These are phyloP conservation scores for Ascoidea asiatica DNA, from an alignment of 805 yeast genomes.

Conservation along the genomic window DNA sequence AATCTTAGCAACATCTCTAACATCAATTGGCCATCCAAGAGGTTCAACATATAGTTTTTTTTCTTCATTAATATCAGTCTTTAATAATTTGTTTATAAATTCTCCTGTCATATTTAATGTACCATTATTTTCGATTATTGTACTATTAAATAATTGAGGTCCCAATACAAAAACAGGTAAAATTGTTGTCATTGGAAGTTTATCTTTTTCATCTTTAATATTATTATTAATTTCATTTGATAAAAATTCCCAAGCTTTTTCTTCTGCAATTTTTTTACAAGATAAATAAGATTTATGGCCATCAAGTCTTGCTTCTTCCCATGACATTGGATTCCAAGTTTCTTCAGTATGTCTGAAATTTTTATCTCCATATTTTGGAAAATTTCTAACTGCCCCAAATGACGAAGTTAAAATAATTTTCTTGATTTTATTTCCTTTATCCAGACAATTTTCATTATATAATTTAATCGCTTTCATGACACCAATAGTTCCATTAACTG, in stretches of 20 bases:
- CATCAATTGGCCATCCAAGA: conserved; percentile 42
- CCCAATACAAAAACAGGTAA: conserved; percentile 35
- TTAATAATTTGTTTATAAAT: conserved; percentile 17
- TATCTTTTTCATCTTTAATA: no score
- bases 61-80: conserved; percentile 14
- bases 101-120: conserved; percentile 23
- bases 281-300: conserved; percentile 23
- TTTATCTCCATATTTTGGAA: conserved; percentile 10
- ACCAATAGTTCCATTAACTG: conserved; percentile 39
- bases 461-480: conserved; percentile 31
- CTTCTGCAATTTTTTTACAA: conserved; percentile 43
- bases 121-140: conserved; percentile 18
- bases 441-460: no score
- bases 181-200: conserved; percentile 25
- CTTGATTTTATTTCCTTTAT: conserved; percentile 29
- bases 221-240: no score
- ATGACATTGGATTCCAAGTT: conserved; percentile 22
- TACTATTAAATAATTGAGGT: conserved; percentile 32
- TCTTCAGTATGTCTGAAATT: conserved; percentile 17
- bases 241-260: conserved; percentile 42
- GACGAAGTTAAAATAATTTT: conserved; percentile 45
- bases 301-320: conserved; percentile 15
- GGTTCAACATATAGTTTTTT: no score
- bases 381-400: conserved; percentile 30
- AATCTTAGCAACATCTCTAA: conserved; percentile 48